phyloP scores from a whole-genome alignment of 2,329 filamentous ascomycete species.

The Cladorrhinum sp. region DNA sequence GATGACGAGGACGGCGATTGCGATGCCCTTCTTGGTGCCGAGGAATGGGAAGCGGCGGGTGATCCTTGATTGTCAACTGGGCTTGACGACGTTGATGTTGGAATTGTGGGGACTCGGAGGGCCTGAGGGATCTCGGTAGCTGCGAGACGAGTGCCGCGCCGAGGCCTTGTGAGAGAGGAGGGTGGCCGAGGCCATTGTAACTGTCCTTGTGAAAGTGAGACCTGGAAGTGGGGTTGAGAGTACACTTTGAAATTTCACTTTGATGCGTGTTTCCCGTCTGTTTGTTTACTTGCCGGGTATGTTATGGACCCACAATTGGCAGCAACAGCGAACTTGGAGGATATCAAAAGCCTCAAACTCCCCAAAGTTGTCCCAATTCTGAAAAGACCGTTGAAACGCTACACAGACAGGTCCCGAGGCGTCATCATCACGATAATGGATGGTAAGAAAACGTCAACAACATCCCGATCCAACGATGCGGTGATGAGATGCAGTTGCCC shows the following conservation, averaged over 20 bases:
- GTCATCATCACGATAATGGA: background rate
- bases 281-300: background rate
- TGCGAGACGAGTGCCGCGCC: background rate
- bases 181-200: background rate
- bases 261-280: no score
- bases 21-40: constrained; percentile 31
- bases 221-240: no score
- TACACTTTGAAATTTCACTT: no score
- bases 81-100: constrained; percentile 16
- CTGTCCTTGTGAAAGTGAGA: no score
- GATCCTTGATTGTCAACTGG: constrained; percentile 30
- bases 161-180: constrained; percentile 1
- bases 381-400: background rate
- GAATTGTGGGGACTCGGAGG: background rate
- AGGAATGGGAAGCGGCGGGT: constrained; percentile 31
- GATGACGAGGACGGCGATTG: constrained; percentile 26
- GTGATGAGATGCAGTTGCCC: background rate
- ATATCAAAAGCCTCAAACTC: background rate
- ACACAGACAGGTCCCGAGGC: background rate
- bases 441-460: background rate
- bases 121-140: background rate
- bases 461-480: background rate
- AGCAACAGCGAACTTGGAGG: background rate
- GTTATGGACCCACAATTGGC: background rate
- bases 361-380: background rate